A percentile compares a stretch with the other conserved stretches of the same genome.
These are phyloP conservation scores for Anthoceros angustus DNA, from an alignment of 225 moss, liverwort and hornwort genomes.

Conservation along the genomic window DNA sequence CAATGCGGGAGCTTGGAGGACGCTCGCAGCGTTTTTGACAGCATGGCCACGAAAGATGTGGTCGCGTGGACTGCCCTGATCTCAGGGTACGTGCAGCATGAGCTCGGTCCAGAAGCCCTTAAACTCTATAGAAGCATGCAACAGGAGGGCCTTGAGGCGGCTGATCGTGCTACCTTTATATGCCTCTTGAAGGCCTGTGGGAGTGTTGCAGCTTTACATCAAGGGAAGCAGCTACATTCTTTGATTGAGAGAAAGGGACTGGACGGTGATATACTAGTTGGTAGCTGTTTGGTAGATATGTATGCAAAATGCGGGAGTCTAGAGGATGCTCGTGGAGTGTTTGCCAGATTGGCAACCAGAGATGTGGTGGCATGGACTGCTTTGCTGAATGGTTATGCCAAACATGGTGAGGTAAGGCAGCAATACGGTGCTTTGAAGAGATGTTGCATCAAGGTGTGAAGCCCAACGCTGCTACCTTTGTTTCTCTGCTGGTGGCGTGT, in stretches of 20 bases:
- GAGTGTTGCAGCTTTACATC: not conserved
- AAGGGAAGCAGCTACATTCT: not conserved
- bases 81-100: not conserved
- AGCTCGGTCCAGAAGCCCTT: not conserved
- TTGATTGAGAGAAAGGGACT: not conserved
- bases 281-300: not conserved
- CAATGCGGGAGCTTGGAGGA: not conserved
- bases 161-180: not conserved
- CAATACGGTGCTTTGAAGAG: not conserved
- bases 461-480: not conserved
- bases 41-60: not conserved
- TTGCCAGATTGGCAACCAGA: not conserved
- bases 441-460: not conserved
- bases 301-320: not conserved
- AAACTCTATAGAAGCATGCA: not conserved
- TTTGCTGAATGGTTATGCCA: not conserved
- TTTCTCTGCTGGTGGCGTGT: not conserved
- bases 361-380: slow-evolving; percentile 1
- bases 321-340: not conserved
- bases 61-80: not conserved
- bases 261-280: not conserved
- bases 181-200: not conserved
- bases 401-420: not conserved
- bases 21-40: not conserved
- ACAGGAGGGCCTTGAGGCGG: not conserved